Percentiles rank a stretch among this genome's conserved stretches.
These are phyloP conservation scores for Claviceps pazoutovae DNA, from an alignment of 2,329 filamentous ascomycete species.

Conservation along the genomic window DNA sequence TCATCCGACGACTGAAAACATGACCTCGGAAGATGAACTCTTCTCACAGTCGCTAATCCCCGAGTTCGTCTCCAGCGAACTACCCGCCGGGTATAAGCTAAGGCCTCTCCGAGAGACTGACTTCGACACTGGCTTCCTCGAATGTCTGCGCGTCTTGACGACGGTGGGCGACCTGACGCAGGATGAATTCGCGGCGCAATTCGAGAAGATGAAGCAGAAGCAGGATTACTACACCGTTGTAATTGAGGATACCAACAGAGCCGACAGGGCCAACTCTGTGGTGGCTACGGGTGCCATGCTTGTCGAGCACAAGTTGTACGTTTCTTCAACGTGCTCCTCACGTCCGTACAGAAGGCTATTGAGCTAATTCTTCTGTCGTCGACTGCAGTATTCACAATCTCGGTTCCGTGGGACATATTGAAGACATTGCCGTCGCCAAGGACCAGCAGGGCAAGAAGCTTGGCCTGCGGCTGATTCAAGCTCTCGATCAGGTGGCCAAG, in stretches of 20 bases:
- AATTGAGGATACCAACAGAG: constrained; percentile 54
- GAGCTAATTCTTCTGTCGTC: constrained; percentile 8
- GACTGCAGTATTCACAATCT: constrained; percentile 57
- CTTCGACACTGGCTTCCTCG: constrained; percentile 71
- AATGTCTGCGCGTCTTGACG: constrained; percentile 81
- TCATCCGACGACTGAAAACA: constrained; percentile 4
- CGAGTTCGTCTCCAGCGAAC: constrained; percentile 51
- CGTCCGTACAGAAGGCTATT: not conserved
- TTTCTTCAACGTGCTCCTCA: constrained; percentile 8
- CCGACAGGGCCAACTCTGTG: constrained; percentile 42
- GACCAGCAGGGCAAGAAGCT: constrained; percentile 97
- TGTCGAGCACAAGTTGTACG: constrained; percentile 87
- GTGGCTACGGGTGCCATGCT: constrained; percentile 87
- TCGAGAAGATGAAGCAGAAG: constrained; percentile 63
- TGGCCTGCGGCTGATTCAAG: constrained; percentile 83
- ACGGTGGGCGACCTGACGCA: constrained; percentile 78
- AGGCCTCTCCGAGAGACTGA: constrained; percentile 69
- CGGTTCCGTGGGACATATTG: constrained; percentile 83
- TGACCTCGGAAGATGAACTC: constrained; percentile 39
- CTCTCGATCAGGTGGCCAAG: constrained; percentile 76
- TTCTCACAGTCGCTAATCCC: constrained; percentile 70
- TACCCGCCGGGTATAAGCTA: constrained; percentile 71
- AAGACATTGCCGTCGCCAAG: constrained; percentile 90
- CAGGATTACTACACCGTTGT: constrained; percentile 78
- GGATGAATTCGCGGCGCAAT: constrained; percentile 63